phyloP scores from a whole-genome alignment of 2,329 filamentous ascomycete species.

The Verticillium klebahnii region DNA sequence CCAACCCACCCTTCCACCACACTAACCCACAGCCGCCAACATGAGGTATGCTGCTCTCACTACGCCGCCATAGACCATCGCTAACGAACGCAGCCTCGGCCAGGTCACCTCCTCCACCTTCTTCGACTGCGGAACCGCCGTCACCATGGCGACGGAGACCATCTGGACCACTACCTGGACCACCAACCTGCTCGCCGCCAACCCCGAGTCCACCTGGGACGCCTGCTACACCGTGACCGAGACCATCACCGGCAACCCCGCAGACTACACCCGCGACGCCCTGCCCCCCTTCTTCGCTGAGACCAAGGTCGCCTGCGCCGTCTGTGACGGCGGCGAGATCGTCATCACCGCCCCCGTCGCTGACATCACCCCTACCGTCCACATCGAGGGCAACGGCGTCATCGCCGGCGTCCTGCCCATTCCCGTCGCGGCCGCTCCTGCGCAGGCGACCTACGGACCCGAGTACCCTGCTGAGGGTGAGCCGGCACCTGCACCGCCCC shows the following conservation, averaged over 20 bases:
- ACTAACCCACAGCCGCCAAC: conserved; percentile 3
- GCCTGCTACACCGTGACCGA: conserved; percentile 36
- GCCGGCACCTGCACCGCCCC: background rate
- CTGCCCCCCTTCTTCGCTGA: conserved; percentile 33
- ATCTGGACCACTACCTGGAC: conserved; percentile 32
- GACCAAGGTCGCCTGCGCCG: conserved; percentile 28
- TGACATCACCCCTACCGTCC: conserved; percentile 21
- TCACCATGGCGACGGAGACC: conserved; percentile 16
- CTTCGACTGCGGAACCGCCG: conserved; percentile 21
- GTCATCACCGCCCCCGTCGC: conserved; percentile 32
- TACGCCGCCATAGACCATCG: background rate
- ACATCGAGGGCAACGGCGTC: conserved; percentile 29
- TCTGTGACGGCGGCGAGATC: conserved; percentile 22
- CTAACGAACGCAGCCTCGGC: conserved; percentile 9
- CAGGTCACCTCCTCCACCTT: conserved; percentile 23
- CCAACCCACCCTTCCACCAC: background rate
- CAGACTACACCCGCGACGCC: conserved; percentile 20
- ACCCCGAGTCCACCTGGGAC: conserved; percentile 30
- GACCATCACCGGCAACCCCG: conserved; percentile 24
- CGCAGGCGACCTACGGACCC: background rate
- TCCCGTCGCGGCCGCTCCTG: conserved; percentile 5
- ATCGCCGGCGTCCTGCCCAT: conserved; percentile 24
- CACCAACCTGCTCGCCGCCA: conserved; percentile 30
- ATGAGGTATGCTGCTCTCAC: conserved; percentile 11
- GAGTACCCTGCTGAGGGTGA: background rate